Evolutionary conservation across 805 yeast genomes (phyloP).

Genomic region (Candida ficus): DNA sequence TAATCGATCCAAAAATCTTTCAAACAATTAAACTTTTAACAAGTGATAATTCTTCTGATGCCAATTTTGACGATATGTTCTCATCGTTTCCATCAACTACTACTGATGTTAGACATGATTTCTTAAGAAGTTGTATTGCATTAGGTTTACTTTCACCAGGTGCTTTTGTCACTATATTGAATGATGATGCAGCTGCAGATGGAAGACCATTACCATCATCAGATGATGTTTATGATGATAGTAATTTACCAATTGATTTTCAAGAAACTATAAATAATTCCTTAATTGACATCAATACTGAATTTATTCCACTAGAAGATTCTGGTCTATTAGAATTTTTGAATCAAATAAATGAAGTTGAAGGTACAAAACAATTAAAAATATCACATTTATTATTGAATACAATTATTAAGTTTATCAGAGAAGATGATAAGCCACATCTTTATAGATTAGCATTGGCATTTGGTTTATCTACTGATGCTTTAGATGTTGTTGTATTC

Average conservation of each 20-base stretch:
- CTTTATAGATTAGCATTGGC: constrained; percentile 49
- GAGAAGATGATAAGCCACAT: constrained; percentile 35
- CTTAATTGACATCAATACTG: constrained; percentile 38
- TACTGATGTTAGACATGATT: constrained; percentile 46
- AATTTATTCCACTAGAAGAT: constrained; percentile 44
- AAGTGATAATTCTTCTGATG: constrained; percentile 14
- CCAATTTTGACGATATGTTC: constrained; percentile 41
- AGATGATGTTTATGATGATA: constrained; percentile 31
- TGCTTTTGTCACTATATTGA: constrained; percentile 29
- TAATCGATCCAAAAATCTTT: constrained; percentile 32
- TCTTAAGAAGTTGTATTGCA: constrained; percentile 40
- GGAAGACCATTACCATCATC: constrained; percentile 26
- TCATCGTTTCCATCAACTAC: constrained; percentile 44
- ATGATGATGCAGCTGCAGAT: constrained; percentile 36
- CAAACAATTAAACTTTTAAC: constrained; percentile 21
- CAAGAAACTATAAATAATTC: constrained; percentile 24
- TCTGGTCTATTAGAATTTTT: constrained; percentile 50
- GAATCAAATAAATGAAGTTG: constrained; percentile 37
- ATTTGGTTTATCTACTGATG: constrained; percentile 36
- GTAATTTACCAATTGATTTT: constrained; percentile 29
- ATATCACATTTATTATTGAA: constrained; percentile 32
- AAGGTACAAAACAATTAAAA: constrained; percentile 43
- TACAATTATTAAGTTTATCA: constrained; percentile 32
- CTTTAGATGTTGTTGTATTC: constrained; percentile 40
- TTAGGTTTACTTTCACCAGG: constrained; percentile 32